Conservation (phyloP, 2,329 filamentous ascomycete genomes). For the Coleophoma crateriformis region DNA sequence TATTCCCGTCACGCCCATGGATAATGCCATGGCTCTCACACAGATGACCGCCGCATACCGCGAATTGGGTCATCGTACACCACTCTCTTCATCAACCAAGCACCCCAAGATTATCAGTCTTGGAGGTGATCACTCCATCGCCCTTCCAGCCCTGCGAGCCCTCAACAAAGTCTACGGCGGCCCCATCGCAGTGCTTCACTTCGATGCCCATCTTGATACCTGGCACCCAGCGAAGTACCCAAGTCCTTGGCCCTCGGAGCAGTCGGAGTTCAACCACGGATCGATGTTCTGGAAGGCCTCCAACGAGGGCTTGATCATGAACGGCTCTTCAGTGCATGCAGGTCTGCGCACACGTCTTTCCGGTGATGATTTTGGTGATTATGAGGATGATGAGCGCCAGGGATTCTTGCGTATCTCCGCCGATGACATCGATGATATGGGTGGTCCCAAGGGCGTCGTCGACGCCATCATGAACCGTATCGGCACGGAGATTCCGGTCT, state of each 20-base stretch:
- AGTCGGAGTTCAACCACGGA: conserved; percentile 78
- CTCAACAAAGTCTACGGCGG: conserved; percentile 55
- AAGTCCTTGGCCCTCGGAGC: conserved; percentile 64
- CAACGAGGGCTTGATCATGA: conserved; percentile 72
- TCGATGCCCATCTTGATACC: conserved; percentile 48
- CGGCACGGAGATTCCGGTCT: conserved; percentile 71
- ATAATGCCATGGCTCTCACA: conserved; percentile 72
- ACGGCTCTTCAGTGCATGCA: conserved; percentile 72
- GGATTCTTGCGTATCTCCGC: conserved; percentile 77
- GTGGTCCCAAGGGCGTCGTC: conserved; percentile 60
- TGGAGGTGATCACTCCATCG: conserved; percentile 68
- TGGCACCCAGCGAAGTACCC: conserved; percentile 60
- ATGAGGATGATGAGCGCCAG: conserved; percentile 67
- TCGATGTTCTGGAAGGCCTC: conserved; percentile 89
- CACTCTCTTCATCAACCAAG: conserved; percentile 14
- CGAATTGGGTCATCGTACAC: conserved; percentile 19
- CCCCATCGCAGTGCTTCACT: conserved; percentile 66
- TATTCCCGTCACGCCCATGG: conserved; percentile 80
- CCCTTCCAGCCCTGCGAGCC: conserved; percentile 63
- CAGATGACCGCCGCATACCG: conserved; percentile 60
- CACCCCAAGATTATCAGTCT: conserved; percentile 51
- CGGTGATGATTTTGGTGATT: conserved; percentile 58
- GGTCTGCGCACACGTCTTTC: conserved; percentile 74
- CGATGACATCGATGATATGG: conserved; percentile 83
- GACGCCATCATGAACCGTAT: conserved; percentile 65